phyloP scores from a whole-genome alignment of 805 yeast genomes.

The Candida qinlingensis region DNA sequence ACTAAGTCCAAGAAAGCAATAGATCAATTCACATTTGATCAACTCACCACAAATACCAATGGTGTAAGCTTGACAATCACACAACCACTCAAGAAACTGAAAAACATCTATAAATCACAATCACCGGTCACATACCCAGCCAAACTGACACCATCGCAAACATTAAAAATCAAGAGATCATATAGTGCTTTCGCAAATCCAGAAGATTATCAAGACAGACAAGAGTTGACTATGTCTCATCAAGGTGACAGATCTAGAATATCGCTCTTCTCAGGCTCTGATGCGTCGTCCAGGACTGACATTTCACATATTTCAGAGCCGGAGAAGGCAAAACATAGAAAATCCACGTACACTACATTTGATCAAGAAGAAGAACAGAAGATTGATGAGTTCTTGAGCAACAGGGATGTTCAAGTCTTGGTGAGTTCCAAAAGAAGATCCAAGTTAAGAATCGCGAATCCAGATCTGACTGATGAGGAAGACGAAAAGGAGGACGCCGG shows the following conservation, averaged over 20 bases:
- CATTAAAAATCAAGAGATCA: background rate
- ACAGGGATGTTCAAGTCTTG: slow-evolving; percentile 64
- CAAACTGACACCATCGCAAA: background rate
- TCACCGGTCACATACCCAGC: background rate
- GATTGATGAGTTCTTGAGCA: slow-evolving; percentile 38
- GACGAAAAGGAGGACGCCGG: slow-evolving; percentile 11
- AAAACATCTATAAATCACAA: slow-evolving; percentile 5
- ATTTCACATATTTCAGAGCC: background rate
- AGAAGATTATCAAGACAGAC: slow-evolving; percentile 21
- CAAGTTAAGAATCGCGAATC: slow-evolving; percentile 56
- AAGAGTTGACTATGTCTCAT: slow-evolving; percentile 14
- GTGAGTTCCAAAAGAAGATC: slow-evolving; percentile 63
- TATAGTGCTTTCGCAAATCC: slow-evolving; percentile 20
- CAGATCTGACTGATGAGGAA: slow-evolving; percentile 32
- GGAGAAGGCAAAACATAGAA: background rate
- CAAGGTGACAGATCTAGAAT: slow-evolving; percentile 11
- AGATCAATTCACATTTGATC: slow-evolving; percentile 10
- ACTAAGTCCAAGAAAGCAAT: slow-evolving; percentile 1
- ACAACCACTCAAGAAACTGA: slow-evolving; percentile 3
- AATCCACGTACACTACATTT: background rate
- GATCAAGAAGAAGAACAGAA: slow-evolving; percentile 23
- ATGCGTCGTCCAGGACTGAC: background rate
- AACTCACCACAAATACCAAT: background rate
- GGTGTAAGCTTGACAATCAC: background rate
- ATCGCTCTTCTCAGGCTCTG: slow-evolving; percentile 5